Conservation (phyloP, 1,284 basidiomycete species). For the Schizophyllum commune region DNA sequence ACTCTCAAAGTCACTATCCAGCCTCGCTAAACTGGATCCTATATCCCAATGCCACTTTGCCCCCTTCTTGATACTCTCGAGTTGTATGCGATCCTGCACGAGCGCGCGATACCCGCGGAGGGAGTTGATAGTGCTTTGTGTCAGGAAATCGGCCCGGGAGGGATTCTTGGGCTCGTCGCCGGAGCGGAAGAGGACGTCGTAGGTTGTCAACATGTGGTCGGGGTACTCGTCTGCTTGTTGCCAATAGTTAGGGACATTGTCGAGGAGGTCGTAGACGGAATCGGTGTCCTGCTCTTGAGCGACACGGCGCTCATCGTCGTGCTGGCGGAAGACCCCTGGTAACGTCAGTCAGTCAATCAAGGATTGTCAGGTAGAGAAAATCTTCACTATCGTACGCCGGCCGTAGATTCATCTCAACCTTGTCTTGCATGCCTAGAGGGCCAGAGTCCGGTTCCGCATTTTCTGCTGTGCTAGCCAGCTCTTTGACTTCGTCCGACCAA, state of each 20-base stretch:
- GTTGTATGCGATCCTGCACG: conserved; percentile 19
- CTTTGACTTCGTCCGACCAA: conserved; percentile 32
- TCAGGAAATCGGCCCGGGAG: conserved; percentile 49
- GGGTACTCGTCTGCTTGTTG: conserved; percentile 36
- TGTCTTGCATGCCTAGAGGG: conserved; percentile 36
- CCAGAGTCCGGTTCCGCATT: conserved; percentile 29
- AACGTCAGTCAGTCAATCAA: neutral
- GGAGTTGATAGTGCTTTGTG: conserved; percentile 41
- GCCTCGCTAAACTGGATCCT: conserved; percentile 30
- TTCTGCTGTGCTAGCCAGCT: conserved; percentile 24
- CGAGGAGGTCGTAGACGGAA: conserved; percentile 38
- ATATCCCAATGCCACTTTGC: conserved; percentile 51
- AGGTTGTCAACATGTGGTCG: conserved; percentile 57
- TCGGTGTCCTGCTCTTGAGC: conserved; percentile 29
- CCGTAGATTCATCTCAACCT: conserved; percentile 38
- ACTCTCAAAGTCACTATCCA: conserved; percentile 30
- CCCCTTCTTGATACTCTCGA: conserved; percentile 1
- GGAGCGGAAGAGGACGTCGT: conserved; percentile 50
- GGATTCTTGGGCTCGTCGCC: conserved; percentile 33
- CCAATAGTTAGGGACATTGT: conserved; percentile 48
- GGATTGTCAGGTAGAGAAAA: neutral
- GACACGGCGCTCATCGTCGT: conserved; percentile 18
- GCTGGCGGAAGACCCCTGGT: conserved; percentile 31
- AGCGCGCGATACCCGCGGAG: conserved; percentile 45
- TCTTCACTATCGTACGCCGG: conserved; percentile 43